Evolutionary conservation across 495 filamentous ascomycete species (phyloP).

Genomic region (Astrothelium subdiscretum): DNA sequence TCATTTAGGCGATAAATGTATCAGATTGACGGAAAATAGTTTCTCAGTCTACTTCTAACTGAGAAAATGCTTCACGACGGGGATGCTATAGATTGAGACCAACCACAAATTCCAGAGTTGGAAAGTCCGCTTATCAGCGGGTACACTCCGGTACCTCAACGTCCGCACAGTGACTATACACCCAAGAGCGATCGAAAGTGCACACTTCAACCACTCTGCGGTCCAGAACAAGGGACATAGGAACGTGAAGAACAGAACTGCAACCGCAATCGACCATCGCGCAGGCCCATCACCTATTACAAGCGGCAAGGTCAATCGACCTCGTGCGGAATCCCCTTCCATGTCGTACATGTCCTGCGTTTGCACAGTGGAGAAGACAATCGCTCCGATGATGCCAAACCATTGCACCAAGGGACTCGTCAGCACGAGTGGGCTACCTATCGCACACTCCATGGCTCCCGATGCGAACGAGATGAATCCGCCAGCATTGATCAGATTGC

Average conservation of each 20-base stretch:
- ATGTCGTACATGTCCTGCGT: slow-evolving; percentile 3
- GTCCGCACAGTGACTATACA: background rate
- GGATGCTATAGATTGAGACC: background rate
- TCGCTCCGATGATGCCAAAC: background rate
- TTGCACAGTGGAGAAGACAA: background rate
- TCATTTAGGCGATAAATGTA: too few species aligned
- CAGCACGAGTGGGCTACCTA: slow-evolving; percentile 6
- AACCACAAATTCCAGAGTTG: background rate
- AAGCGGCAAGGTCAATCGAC: background rate
- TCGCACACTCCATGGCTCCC: slow-evolving; percentile 20
- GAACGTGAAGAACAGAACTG: background rate
- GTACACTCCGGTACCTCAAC: background rate
- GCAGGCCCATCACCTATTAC: background rate
- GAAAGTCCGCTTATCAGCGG: background rate
- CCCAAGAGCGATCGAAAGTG: background rate
- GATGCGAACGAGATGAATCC: slow-evolving; percentile 23
- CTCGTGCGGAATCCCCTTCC: background rate
- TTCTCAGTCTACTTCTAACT: background rate
- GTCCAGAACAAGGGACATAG: background rate
- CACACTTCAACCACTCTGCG: background rate
- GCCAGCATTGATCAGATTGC: slow-evolving; percentile 26
- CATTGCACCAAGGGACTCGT: background rate
- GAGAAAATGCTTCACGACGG: background rate
- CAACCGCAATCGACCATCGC: background rate
- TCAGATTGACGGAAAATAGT: too few species aligned